These are phyloP conservation scores for Knoxdaviesia capensis DNA, from an alignment of 2,329 filamentous ascomycete species.

Conservation along the genomic window DNA sequence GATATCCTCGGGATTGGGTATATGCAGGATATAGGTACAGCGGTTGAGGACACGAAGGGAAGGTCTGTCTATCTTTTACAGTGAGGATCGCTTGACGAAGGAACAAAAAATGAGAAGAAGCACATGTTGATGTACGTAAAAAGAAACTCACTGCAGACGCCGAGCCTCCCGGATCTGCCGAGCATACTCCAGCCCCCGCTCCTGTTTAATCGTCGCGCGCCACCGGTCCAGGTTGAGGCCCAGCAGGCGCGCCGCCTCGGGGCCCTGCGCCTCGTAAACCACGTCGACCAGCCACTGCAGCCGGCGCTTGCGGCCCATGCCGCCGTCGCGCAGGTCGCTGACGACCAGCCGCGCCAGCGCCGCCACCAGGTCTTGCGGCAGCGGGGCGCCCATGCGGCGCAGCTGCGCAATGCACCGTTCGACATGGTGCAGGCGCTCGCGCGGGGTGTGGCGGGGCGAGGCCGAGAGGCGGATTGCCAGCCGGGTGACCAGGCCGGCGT, in stretches of 20 bases:
- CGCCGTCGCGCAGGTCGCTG: conserved; percentile 14
- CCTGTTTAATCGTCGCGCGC: conserved; percentile 4
- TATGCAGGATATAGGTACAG: too few relatives aligned
- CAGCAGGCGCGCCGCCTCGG: conserved; percentile 6
- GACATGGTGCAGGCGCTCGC: conserved; percentile 10
- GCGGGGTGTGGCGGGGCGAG: not conserved
- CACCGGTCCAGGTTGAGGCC: conserved; percentile 8
- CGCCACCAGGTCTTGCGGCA: conserved; percentile 10
- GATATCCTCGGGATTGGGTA: too few relatives aligned
- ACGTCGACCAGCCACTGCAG: conserved; percentile 12
- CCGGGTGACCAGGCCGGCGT: too few relatives aligned
- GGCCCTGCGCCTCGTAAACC: conserved; percentile 7
- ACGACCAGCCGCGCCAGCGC: conserved; percentile 11
- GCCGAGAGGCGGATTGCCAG: not conserved
- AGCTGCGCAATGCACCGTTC: conserved; percentile 10
- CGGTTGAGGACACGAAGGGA: too few relatives aligned
- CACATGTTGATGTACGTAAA: too few relatives aligned
- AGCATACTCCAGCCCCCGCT: not conserved
- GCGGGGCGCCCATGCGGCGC: conserved; percentile 6
- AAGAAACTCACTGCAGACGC: not conserved
- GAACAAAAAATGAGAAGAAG: too few relatives aligned
- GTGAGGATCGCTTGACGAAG: too few relatives aligned
- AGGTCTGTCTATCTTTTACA: too few relatives aligned
- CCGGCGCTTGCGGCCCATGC: conserved; percentile 12
- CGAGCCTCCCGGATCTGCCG: not conserved